Percentiles rank a stretch among this genome's conserved stretches.
These are phyloP conservation scores for Drosera spatulata DNA, from an alignment of 179 eudicot genomes.

Conservation along the genomic window DNA sequence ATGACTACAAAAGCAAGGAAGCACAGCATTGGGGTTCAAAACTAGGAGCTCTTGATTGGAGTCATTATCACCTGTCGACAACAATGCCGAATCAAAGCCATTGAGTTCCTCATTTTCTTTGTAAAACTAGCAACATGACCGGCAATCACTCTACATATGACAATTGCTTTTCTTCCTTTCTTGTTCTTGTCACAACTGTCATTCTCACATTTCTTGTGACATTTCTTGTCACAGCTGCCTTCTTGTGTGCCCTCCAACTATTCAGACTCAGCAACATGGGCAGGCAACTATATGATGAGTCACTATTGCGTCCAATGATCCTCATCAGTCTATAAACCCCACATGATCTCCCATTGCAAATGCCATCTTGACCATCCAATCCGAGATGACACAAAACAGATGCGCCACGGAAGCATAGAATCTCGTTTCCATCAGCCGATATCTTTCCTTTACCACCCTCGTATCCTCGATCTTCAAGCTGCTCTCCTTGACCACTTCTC, in stretches of 20 bases:
- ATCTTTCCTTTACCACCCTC: background rate
- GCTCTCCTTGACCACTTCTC: background rate
- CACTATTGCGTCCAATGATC: background rate
- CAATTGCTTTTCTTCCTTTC: background rate
- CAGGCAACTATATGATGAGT: background rate
- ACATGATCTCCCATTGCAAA: constrained; percentile 4
- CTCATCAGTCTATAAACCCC: constrained; percentile 6
- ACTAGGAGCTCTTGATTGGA: constrained; percentile 4
- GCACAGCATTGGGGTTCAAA: constrained; percentile 5
- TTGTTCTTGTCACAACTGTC: background rate
- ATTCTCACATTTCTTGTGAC: background rate
- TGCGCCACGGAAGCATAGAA: constrained; percentile 4
- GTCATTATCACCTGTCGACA: background rate
- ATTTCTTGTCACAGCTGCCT: too few relatives aligned
- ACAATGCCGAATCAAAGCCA: constrained; percentile 2
- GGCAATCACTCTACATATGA: constrained; percentile 5
- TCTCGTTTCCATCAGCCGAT: constrained; percentile 3
- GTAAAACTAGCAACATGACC: background rate
- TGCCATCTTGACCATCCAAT: background rate
- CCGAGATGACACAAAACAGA: background rate
- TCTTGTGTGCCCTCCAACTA: constrained; percentile 5
- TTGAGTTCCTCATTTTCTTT: background rate
- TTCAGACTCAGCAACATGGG: background rate
- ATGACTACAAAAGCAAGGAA: constrained; percentile 8
- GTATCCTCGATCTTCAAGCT: background rate